Evolutionary conservation across 2,329 filamentous ascomycete species (phyloP).

Genomic region (Penicillium hesseltinei): DNA sequence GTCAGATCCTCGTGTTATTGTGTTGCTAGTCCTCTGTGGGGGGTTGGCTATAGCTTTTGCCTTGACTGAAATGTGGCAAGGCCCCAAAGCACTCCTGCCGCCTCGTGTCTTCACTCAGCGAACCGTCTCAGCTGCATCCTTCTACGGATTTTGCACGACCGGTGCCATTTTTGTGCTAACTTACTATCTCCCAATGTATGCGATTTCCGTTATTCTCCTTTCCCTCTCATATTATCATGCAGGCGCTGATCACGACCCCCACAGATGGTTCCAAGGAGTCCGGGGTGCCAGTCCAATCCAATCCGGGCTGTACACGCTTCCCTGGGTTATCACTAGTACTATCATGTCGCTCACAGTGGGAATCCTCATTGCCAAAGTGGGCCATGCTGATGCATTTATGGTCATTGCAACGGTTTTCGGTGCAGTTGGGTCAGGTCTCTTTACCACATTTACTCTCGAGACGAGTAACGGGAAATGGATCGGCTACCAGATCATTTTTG

Average conservation of each 20-base stretch:
- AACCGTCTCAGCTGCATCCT: not conserved
- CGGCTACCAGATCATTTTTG: not conserved
- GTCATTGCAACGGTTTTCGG: not conserved
- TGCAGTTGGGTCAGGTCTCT: not conserved
- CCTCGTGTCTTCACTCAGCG: not conserved
- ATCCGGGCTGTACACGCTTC: slow-evolving; percentile 31
- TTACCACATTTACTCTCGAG: not conserved
- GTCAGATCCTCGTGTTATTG: too few species aligned
- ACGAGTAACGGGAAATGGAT: not conserved
- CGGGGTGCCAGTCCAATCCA: slow-evolving; percentile 43
- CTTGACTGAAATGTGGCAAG: not conserved
- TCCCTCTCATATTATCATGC: too few species aligned
- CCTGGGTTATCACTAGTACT: slow-evolving; percentile 24
- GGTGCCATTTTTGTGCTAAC: slow-evolving; percentile 8
- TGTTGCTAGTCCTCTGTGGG: not conserved
- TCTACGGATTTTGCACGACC: not conserved
- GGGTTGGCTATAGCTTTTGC: not conserved
- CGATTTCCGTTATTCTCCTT: too few species aligned
- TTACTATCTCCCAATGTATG: slow-evolving; percentile 42
- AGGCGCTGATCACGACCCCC: too few species aligned
- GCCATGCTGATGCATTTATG: not conserved
- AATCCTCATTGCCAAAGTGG: not conserved
- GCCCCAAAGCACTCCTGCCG: not conserved
- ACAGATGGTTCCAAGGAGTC: slow-evolving; percentile 48
- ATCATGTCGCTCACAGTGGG: slow-evolving; percentile 36